These are phyloP conservation scores for Clausena lansium DNA, from an alignment of 345 rosid genomes.

Conservation along the genomic window DNA sequence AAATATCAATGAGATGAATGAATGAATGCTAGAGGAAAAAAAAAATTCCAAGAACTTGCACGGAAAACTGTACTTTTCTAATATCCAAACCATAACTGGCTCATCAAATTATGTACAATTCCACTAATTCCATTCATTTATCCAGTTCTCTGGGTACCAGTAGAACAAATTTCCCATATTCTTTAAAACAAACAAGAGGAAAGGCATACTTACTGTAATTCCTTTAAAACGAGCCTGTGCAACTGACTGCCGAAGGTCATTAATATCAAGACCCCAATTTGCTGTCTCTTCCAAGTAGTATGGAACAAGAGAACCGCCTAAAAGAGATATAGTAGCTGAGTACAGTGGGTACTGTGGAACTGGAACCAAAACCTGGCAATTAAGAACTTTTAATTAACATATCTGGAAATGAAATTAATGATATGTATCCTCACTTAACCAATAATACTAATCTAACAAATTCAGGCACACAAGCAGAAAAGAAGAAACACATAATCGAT, in stretches of 20 bases:
- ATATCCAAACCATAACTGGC: not conserved
- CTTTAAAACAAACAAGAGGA: conserved; percentile 14
- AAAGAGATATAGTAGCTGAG: conserved; percentile 86
- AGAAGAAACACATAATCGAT: not conserved
- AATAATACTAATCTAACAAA: not conserved
- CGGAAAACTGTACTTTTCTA: not conserved
- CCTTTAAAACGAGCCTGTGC: conserved; percentile 76
- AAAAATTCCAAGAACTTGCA: conserved; percentile 9
- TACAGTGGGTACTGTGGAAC: conserved; percentile 99
- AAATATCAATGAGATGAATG: not conserved
- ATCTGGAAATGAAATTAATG: conserved; percentile 7
- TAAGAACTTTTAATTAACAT: not conserved
- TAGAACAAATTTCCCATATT: conserved; percentile 6
- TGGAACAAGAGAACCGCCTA: conserved; percentile 94
- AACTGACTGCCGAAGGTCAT: conserved; percentile 77
- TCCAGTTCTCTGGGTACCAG: not conserved
- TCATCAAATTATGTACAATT: not conserved
- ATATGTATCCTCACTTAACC: not conserved
- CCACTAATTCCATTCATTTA: conserved; percentile 12
- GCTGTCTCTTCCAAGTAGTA: conserved; percentile 90
- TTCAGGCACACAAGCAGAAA: not conserved
- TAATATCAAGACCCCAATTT: conserved; percentile 95
- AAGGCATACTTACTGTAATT: conserved; percentile 62
- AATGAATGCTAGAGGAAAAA: not conserved
- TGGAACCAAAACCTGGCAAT: conserved; percentile 80